A percentile compares a stretch with the other conserved stretches of the same genome.
phyloP scores from a whole-genome alignment of 2,329 filamentous ascomycete species.

The Cercospora zeae-maydis region DNA sequence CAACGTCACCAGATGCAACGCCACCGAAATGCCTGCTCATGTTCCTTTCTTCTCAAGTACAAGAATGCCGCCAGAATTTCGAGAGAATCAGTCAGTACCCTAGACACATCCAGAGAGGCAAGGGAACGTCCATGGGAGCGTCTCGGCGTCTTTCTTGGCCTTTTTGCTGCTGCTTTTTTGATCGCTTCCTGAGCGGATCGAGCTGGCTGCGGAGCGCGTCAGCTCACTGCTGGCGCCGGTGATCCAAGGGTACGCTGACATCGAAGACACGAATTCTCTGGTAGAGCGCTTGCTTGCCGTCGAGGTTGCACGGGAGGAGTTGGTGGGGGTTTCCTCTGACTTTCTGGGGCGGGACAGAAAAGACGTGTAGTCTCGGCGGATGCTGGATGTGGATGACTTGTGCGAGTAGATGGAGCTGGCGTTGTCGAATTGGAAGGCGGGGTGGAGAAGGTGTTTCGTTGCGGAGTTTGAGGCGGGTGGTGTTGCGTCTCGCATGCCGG shows the following conservation, averaged over 20 bases:
- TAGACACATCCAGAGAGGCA: conserved; percentile 12
- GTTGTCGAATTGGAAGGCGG: background rate
- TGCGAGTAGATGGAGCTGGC: conserved; percentile 10
- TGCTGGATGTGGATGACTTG: background rate
- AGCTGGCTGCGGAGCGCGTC: conserved; percentile 8
- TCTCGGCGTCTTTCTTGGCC: background rate
- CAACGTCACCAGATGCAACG: background rate
- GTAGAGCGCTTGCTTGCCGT: conserved; percentile 7
- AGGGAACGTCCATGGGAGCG: background rate
- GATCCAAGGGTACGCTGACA: conserved; percentile 7
- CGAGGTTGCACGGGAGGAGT: background rate
- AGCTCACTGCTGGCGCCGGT: background rate
- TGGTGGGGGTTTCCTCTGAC: background rate
- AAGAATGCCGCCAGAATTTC: background rate
- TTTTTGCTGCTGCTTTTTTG: background rate
- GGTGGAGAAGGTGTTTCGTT: background rate
- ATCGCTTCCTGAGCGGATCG: background rate
- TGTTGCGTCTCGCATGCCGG: conserved; percentile 7
- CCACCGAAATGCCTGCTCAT: background rate
- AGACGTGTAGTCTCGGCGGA: background rate
- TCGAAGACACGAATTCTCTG: conserved; percentile 1
- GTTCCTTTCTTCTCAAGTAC: background rate
- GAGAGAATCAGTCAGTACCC: background rate
- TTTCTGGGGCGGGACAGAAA: background rate
- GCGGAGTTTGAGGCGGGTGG: background rate